Base-by-base conservation (phyloP, 2,329 filamentous ascomycete species). In the Fusarium ambrosium region DNA sequence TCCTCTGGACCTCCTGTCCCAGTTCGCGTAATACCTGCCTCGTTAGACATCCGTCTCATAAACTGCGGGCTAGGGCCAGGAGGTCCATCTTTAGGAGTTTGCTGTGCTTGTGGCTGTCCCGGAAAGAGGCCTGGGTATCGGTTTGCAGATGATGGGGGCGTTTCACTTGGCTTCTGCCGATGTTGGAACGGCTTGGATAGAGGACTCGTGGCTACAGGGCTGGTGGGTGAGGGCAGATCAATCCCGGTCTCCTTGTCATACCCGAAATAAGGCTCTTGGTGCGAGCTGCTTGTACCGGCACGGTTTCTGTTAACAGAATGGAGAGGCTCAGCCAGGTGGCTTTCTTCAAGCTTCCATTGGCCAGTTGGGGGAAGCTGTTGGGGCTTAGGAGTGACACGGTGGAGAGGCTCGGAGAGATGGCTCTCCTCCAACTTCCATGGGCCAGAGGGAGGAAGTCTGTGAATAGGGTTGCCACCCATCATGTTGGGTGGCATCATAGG, bases 381-480 rank as follows among this genome's bases (percentile, higher is more conserved):
- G 4, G 84, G 43, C 22, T 69, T 75, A 14, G 70, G 73, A 29
- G 73, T 74, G 20, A 76, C 77, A 4, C 71, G 66, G 62, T 84
- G 81, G 20, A 90, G 82, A 29, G 89, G 89, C 71, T 88, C 85
- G 1, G 85, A 81, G 39, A 91, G 81, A 68, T 88, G 85, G 11
- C 89, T 90, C 79, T 90, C 88, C 71, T 90, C 85, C 7, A 89
- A 79, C 60, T 86, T 88, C 89, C 89, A 91, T 20, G 83, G 82
- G 0, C 85, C 86, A n/a, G 82, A 80, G 1, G 84, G 85, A 29
- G 84, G 84, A 4, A 87, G 81, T 32, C 77, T 82, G 37, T 85
- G 84, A 9, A 85, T 79, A 11, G 85, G 83, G 45, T 85, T 86
- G 27, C 73, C 73, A 29, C 68, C 75, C 43, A 61, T 66, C 55